Evolutionary conservation across 495 filamentous ascomycete genomes (phyloP), one percentile per base, ranked within the genome.

Genomic region (Penicillium crystallinum): DNA sequence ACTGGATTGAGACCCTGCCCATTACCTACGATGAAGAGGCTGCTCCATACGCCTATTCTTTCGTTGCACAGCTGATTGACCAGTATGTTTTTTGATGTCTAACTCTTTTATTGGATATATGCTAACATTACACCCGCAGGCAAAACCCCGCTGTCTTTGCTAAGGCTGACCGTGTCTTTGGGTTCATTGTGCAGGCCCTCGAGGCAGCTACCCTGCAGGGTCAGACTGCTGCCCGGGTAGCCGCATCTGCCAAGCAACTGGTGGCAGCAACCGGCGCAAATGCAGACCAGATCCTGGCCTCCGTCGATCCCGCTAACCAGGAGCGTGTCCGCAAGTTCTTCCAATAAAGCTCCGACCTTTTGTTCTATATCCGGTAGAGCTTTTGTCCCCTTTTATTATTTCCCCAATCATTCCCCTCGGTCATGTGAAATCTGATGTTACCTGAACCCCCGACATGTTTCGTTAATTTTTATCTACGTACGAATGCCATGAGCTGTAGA

Each of bases 1-100:
- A 82, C 65, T 99, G 95, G 95, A 74, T 99, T 22, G 83, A 88
- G 19, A 96, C 89, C 1, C 73, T 99, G 22, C 95, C 95, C 1
- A 85, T 99, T 38, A 84, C 85, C 4, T 95, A 95, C 63, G 95
- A 99, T 57, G 95, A 97, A 67, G 95, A 97, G 73, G 95, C 93
- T 3, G 95, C 95, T 3, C 93, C 95, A 25, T 97, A 95, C 64
- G 91, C 91, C 0, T 99, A 99, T 67, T 84, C 84, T 7, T 99
- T 95, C 68, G 77, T 99, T 46, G 83, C 87, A 3, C 83, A 95
- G 61, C 69, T 99, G 50, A 96, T 99, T 65, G 88, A 95, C 41
- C 86, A 92, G 93, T 96, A 85, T 76, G 90, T 84, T 55, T 60
- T n/a, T 41, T 39, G 10, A 11, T 12, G 37, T 30, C 22, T 21